Conservation (phyloP, 2,329 filamentous ascomycete genomes). For the Aspergillus oerlinghausenensis region DNA sequence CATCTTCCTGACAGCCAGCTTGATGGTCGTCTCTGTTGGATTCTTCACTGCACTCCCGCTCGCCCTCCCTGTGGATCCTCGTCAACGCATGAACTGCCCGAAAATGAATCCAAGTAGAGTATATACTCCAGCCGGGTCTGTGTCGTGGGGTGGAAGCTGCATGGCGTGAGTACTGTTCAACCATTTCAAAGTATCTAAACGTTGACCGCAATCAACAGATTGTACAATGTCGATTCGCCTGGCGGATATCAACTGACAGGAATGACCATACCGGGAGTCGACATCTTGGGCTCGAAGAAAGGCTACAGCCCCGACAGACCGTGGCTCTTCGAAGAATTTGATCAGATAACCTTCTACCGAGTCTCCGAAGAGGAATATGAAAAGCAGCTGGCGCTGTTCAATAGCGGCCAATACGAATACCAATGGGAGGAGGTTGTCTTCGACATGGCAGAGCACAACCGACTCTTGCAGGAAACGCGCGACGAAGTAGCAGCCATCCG, state of each 20-base stretch:
- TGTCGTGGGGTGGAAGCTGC: constrained; percentile 53
- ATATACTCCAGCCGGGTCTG: constrained; percentile 53
- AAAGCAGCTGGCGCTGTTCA: constrained; percentile 44
- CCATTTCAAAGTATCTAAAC: not conserved
- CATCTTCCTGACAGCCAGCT: constrained; percentile 47
- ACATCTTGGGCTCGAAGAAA: constrained; percentile 49
- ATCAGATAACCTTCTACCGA: constrained; percentile 53
- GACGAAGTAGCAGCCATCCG: constrained; percentile 47
- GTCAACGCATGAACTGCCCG: constrained; percentile 50
- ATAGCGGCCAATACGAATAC: constrained; percentile 50
- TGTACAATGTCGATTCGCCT: constrained; percentile 55
- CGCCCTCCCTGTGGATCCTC: constrained; percentile 50
- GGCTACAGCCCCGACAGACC: constrained; percentile 45
- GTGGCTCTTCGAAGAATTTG: constrained; percentile 56
- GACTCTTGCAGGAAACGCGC: constrained; percentile 42
- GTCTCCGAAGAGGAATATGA: constrained; percentile 52
- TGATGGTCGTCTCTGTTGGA: constrained; percentile 52
- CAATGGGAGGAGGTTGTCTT: constrained; percentile 48
- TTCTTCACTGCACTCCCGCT: constrained; percentile 54
- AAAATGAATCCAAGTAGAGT: constrained; percentile 56
- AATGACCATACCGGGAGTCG: constrained; percentile 51
- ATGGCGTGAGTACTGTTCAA: constrained; percentile 32
- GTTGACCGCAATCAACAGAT: constrained; percentile 16
- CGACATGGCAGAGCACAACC: constrained; percentile 54
- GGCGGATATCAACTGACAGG: constrained; percentile 55